Evolutionary conservation across 2,329 filamentous ascomycete species (phyloP).

Genomic region (Hypoxylon sp.): DNA sequence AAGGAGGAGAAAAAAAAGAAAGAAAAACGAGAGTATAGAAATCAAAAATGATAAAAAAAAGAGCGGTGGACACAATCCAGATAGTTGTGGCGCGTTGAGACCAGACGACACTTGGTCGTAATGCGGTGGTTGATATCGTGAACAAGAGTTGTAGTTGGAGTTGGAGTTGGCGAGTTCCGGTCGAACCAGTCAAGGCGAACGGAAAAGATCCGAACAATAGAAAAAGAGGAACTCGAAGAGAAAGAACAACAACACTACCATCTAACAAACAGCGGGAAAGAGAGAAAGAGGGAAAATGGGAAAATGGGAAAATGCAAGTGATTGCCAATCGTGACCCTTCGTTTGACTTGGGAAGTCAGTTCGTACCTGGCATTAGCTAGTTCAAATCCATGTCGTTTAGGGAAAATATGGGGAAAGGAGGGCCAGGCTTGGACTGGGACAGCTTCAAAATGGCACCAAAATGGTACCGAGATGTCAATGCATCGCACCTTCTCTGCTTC

Average conservation of each 20-base stretch:
- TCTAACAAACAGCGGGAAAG: background rate
- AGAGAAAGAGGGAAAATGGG: background rate
- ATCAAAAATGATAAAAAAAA: slow-evolving; percentile 28
- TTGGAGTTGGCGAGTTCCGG: slow-evolving; percentile 22
- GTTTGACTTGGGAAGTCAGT: slow-evolving; percentile 16
- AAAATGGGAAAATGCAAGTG: slow-evolving; percentile 4
- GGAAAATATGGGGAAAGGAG: slow-evolving; percentile 30
- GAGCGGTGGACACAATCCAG: slow-evolving; percentile 30
- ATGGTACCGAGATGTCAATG: slow-evolving; percentile 23
- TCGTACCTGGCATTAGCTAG: slow-evolving; percentile 35
- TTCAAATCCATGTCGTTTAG: slow-evolving; percentile 25
- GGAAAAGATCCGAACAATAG: slow-evolving; percentile 18
- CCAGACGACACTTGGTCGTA: slow-evolving; percentile 31
- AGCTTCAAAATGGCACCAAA: slow-evolving; percentile 26
- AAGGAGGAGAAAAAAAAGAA: slow-evolving; percentile 12
- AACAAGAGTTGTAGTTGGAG: slow-evolving; percentile 16
- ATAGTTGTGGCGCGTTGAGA: slow-evolving; percentile 20
- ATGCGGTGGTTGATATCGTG: slow-evolving; percentile 21
- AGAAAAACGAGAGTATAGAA: slow-evolving; percentile 37
- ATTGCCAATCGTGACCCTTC: slow-evolving; percentile 24
- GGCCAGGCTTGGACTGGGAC: slow-evolving; percentile 19
- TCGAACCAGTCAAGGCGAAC: slow-evolving; percentile 24
- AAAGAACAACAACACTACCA: slow-evolving; percentile 10
- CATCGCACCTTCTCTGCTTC: slow-evolving; percentile 12
- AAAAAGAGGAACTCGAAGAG: slow-evolving; percentile 14